Conservation (phyloP, 805 yeast genomes). For the Ogataea siamensis region DNA sequence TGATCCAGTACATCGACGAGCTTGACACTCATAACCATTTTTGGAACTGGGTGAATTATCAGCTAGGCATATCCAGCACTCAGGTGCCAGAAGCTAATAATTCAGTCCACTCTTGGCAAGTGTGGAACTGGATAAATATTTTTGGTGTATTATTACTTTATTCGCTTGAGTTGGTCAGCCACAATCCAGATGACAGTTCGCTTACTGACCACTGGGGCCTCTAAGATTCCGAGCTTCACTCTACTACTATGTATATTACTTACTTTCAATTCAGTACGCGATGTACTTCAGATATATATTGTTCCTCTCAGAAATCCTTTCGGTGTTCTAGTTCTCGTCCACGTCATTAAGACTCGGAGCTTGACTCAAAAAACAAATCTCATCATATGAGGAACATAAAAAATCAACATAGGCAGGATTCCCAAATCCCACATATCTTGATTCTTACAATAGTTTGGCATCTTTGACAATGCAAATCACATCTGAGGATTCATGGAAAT, state of each 20-base stretch:
- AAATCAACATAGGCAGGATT: conserved; percentile 2
- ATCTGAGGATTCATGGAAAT: conserved; percentile 9
- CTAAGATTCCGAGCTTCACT: background rate
- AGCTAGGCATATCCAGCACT: conserved; percentile 15
- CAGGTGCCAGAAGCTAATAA: conserved; percentile 3
- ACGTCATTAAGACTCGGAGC: conserved; percentile 63
- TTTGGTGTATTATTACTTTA: conserved; percentile 76
- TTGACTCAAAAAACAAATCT: conserved; percentile 80
- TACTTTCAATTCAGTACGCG: conserved; percentile 7
- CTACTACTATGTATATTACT: conserved; percentile 4
- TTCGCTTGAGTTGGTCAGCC: conserved; percentile 63
- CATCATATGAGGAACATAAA: conserved; percentile 48
- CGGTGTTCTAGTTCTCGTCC: conserved; percentile 50
- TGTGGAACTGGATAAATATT: conserved; percentile 97
- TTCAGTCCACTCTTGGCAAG: conserved; percentile 74
- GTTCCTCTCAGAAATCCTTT: conserved; percentile 23
- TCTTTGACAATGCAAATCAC: conserved; percentile 61
- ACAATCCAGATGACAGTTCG: conserved; percentile 35
- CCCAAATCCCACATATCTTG: conserved; percentile 4
- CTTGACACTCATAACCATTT: conserved; percentile 52
- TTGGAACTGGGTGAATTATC: conserved; percentile 32
- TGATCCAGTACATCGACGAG: conserved; percentile 84
- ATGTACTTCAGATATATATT: conserved; percentile 5
- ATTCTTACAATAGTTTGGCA: conserved; percentile 46
- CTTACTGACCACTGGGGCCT: conserved; percentile 34